phyloP scores from a whole-genome alignment of 345 rosid species.

The Citrus trifoliata region DNA sequence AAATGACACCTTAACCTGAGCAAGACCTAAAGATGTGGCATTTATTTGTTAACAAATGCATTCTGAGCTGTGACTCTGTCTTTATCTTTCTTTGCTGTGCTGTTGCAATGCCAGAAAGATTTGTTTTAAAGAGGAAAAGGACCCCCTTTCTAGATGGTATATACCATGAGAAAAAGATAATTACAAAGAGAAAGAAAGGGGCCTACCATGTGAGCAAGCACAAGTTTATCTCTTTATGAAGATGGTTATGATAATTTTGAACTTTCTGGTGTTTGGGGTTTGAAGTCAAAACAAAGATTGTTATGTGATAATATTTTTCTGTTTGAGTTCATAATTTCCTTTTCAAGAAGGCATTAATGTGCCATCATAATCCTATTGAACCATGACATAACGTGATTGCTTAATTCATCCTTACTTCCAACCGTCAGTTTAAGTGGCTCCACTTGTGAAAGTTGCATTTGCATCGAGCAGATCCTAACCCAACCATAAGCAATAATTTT shows the following conservation, averaged over 20 bases:
- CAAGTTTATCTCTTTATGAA: background rate
- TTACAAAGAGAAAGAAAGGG: background rate
- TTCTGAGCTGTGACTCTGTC: background rate
- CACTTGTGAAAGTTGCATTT: background rate
- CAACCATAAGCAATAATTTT: background rate
- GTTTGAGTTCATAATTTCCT: conserved; percentile 14
- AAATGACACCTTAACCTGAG: background rate
- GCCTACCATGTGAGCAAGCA: conserved; percentile 31
- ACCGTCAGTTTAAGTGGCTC: too few relatives aligned
- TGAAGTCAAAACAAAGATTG: conserved; percentile 26
- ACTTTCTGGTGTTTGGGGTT: conserved; percentile 4
- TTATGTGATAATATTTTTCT: conserved; percentile 3
- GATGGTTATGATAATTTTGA: conserved; percentile 17
- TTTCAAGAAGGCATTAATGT: background rate
- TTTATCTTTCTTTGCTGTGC: background rate
- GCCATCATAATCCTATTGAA: background rate
- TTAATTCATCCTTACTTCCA: too few relatives aligned
- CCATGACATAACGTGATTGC: background rate
- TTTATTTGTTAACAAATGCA: background rate
- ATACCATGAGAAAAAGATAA: background rate
- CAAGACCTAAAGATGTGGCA: background rate
- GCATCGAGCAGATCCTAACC: background rate
- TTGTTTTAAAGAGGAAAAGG: background rate
- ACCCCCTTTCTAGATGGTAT: background rate
- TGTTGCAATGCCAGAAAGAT: background rate